A percentile compares a stretch with the other conserved stretches of the same genome.
Conservation (phyloP, 2,329 filamentous ascomycete species). For the Fusarium sp. region DNA sequence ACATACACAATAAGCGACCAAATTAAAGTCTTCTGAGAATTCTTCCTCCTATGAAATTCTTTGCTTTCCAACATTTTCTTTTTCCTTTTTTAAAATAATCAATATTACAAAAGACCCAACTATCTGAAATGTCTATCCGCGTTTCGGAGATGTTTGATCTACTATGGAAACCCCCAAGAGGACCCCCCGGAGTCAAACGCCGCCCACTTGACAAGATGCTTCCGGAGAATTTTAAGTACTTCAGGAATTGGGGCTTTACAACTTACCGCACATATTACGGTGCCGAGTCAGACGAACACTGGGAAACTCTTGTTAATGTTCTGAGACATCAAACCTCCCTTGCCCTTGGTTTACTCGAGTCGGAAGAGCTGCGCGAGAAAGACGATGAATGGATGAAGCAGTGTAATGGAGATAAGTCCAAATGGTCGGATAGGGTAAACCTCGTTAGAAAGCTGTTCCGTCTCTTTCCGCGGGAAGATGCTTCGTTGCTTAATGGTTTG, state of each 20-base stretch:
- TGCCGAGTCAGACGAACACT: conserved; percentile 4
- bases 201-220: neutral
- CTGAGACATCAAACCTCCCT: conserved; percentile 9
- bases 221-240: conserved; percentile 22
- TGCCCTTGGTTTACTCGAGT: neutral
- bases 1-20: too few species aligned
- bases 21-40: too few species aligned
- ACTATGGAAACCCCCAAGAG: neutral
- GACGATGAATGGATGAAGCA: neutral
- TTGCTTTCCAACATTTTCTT: too few species aligned
- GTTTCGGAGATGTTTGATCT: neutral
- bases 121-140: too few species aligned
- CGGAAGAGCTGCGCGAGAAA: neutral
- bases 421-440: neutral
- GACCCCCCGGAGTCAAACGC: neutral
- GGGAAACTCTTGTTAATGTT: conserved; percentile 7
- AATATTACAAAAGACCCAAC: too few species aligned
- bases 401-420: neutral
- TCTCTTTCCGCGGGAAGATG: neutral
- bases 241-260: conserved; percentile 14
- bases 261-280: conserved; percentile 26
- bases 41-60: too few species aligned
- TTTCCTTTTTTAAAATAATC: too few species aligned
- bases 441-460: neutral
- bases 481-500: fast-evolving